A percentile compares a stretch with the other conserved stretches of the same genome.
phyloP scores from a whole-genome alignment of 371 early-diverging fungal species.

The Sporodiniella umbellata region DNA sequence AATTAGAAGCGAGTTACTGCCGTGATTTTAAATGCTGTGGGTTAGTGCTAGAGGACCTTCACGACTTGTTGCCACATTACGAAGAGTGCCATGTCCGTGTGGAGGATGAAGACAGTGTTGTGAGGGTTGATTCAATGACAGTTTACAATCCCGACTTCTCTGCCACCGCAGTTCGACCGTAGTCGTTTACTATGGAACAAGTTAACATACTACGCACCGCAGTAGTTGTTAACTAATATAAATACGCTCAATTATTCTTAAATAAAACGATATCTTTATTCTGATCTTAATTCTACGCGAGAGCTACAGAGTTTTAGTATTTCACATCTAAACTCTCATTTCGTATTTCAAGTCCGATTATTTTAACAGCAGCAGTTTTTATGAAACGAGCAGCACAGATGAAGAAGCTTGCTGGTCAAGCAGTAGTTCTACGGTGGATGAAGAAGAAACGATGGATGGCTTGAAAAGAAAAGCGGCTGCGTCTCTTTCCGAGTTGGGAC shows the following conservation, averaged over 20 bases:
- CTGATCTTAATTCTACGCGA: no score
- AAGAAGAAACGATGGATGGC: constrained; percentile 7
- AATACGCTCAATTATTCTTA: no score
- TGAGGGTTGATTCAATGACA: no score
- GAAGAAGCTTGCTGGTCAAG: constrained; percentile 14
- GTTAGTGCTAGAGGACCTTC: constrained; percentile 73
- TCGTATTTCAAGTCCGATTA: no score
- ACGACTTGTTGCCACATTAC: constrained; percentile 90
- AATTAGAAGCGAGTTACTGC: constrained; percentile 84
- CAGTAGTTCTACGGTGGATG: neutral
- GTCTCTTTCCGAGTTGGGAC: constrained; percentile 20
- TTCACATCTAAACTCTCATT: no score
- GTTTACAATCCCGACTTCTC: no score
- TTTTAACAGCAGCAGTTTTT: constrained; percentile 37
- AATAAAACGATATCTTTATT: no score
- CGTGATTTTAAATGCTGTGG: constrained; percentile 93
- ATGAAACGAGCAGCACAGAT: constrained; percentile 6
- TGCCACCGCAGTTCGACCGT: no score
- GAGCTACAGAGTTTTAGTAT: no score
- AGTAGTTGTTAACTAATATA: no score
- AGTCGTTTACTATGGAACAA: no score
- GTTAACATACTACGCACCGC: no score
- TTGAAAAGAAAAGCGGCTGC: constrained; percentile 32
- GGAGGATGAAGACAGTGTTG: constrained; percentile 73
- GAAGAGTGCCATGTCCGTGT: constrained; percentile 88